Conservation (phyloP, 257 asterid genomes). For the Phtheirospermum japonicum region DNA sequence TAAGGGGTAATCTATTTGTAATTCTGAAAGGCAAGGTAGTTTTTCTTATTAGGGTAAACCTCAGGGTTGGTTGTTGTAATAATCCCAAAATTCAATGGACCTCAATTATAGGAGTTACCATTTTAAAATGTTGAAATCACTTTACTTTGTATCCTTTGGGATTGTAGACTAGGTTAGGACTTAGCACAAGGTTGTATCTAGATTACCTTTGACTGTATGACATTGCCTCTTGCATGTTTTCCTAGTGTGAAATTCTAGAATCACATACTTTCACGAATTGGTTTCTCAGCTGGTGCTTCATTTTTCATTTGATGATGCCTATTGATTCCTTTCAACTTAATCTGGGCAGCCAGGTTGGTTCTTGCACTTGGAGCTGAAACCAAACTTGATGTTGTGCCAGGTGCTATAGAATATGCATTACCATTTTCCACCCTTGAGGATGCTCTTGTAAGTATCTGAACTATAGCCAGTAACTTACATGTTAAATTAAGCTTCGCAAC, state of each 20-base stretch:
- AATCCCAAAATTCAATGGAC: neutral
- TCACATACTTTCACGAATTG: constrained; percentile 5
- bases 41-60: neutral
- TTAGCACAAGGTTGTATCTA: constrained; percentile 3
- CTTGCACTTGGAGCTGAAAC: constrained; percentile 95
- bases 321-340: constrained; percentile 38
- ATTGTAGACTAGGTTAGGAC: neutral
- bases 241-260: constrained; percentile 7
- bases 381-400: constrained; percentile 82
- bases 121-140: neutral
- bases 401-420: constrained; percentile 77
- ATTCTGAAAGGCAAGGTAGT: neutral
- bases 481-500: constrained; percentile 21
- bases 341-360: constrained; percentile 97
- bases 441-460: constrained; percentile 66
- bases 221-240: neutral
- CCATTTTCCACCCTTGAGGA: constrained; percentile 96
- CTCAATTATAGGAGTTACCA: neutral
- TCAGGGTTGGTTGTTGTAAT: neutral
- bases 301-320: constrained; percentile 20
- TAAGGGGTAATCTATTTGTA: no score
- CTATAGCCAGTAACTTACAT: constrained; percentile 16
- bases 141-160: neutral
- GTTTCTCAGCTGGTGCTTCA: constrained; percentile 24
- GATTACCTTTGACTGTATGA: constrained; percentile 13